phyloP scores from a whole-genome alignment of 2,329 filamentous ascomycete genomes.

The Metarhizium rileyi region DNA sequence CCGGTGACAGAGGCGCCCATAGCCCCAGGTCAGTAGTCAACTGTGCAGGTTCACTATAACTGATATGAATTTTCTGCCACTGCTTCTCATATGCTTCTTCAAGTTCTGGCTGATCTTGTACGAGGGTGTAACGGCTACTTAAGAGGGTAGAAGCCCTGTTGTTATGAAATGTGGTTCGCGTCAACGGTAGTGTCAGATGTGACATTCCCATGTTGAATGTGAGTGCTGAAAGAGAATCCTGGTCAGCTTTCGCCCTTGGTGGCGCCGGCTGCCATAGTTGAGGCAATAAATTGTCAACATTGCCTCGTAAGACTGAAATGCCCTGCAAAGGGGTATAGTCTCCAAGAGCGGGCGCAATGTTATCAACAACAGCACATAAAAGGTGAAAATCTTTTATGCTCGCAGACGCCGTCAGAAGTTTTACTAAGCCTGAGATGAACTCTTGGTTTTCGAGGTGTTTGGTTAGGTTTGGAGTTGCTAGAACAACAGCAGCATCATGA shows the following conservation, averaged over 20 bases:
- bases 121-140: conserved; percentile 22
- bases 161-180: conserved; percentile 71
- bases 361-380: conserved; percentile 47
- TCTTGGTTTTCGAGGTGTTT: conserved; percentile 34
- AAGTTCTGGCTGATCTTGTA: conserved; percentile 12
- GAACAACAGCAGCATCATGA: conserved; percentile 36
- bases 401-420: conserved; percentile 34
- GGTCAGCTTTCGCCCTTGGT: conserved; percentile 17
- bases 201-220: conserved; percentile 28
- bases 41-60: conserved; percentile 11
- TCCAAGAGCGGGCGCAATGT: conserved; percentile 30
- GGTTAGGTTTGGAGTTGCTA: conserved; percentile 40
- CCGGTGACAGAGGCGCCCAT: conserved; percentile 44
- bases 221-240: conserved; percentile 30
- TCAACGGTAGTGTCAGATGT: conserved; percentile 51
- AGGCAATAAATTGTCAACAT: conserved; percentile 31
- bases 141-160: conserved; percentile 51
- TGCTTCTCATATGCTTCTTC: conserved; percentile 23
- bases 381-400: conserved; percentile 34
- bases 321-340: conserved; percentile 28
- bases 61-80: conserved; percentile 27
- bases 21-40: conserved; percentile 17
- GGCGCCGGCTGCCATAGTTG: conserved; percentile 30
- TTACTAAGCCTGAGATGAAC: conserved; percentile 33
- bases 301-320: conserved; percentile 42